Conservation (phyloP, 371 early-diverging fungal genomes). For the Actinomucor elegans region DNA sequence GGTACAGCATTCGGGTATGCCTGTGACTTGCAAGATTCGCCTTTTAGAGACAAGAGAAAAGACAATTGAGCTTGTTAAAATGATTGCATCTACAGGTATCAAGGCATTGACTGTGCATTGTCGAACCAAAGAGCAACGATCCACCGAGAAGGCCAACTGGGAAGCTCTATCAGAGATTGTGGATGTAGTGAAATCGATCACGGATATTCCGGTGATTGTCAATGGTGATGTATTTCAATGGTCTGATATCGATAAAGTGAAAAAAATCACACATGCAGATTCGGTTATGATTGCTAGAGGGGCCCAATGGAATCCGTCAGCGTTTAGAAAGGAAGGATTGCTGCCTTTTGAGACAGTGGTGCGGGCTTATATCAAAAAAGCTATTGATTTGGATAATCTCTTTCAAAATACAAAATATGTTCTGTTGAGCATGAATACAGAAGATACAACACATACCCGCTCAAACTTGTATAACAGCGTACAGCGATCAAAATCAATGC, state of each 20-base stretch:
- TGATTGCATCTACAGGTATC: constrained; percentile 86
- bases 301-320: constrained; percentile 80
- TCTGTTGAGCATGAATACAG: constrained; percentile 78
- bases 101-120: constrained; percentile 91
- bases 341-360: constrained; percentile 57
- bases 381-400: constrained; percentile 65
- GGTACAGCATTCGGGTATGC: constrained; percentile 72
- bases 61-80: constrained; percentile 80
- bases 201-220: constrained; percentile 81
- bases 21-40: constrained; percentile 81
- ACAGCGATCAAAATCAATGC: constrained; percentile 57
- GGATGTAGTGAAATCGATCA: constrained; percentile 44
- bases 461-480: constrained; percentile 47
- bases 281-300: constrained; percentile 92
- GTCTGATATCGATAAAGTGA: constrained; percentile 62
- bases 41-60: constrained; percentile 69
- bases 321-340: constrained; percentile 71
- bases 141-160: constrained; percentile 84
- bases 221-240: constrained; percentile 87
- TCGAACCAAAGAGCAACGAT: constrained; percentile 75
- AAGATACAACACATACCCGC: constrained; percentile 51
- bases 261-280: constrained; percentile 49
- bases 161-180: constrained; percentile 75
- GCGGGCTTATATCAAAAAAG: constrained; percentile 66
- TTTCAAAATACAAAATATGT: constrained; percentile 89